Base-by-base conservation (phyloP, 257 asterid species). In the Misopates orontium region DNA sequence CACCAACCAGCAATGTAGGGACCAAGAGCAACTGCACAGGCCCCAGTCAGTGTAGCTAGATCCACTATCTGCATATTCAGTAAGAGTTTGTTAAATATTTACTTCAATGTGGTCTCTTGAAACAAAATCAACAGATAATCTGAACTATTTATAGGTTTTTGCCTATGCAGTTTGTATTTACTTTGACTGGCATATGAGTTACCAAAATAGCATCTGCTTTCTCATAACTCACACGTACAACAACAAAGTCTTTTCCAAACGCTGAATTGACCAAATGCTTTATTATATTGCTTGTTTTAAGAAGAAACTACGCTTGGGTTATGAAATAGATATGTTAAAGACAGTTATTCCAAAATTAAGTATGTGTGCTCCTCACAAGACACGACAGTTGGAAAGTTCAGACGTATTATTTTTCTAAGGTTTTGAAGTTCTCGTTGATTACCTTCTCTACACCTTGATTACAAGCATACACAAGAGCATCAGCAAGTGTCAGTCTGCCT, bases 361-460 rank as follows among this genome's bases (percentile, higher is more conserved):
- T 4, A 11, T 13, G 17, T 31, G 10, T 8, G 54, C 36, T 56
- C 66, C 70, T 22, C 18, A 5, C 5, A 9, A 50, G 45, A 32
- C 8, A 21, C 8, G 42, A 12, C 24, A 58, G 5, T 25, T 32
- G 44, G 40, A 56, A 25, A n/a, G 22, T 41, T 31, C 39, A 75
- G 60, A 44, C 11, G 20, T 19, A 47, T 21, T 36, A 15, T 22
- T 0, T 1, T 25, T 40, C 24, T 28, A 69, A 50, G 28, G 67
- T 13, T 23, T 17, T 4, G 25, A 8, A 41, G 42, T 52, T 55
- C 60, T 36, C 20, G 18, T 13, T 31, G 23, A 62, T 10, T 90
- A 94, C 97, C 99, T 94, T 94, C 41, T 88, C 97, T 32, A 75
- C 96, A 39, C 99, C 97, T 85, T 90, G 97, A 79, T 88, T 90